Evolutionary conservation across 2,329 filamentous ascomycete species (phyloP).

Genomic region (Epichloe bromicola): DNA sequence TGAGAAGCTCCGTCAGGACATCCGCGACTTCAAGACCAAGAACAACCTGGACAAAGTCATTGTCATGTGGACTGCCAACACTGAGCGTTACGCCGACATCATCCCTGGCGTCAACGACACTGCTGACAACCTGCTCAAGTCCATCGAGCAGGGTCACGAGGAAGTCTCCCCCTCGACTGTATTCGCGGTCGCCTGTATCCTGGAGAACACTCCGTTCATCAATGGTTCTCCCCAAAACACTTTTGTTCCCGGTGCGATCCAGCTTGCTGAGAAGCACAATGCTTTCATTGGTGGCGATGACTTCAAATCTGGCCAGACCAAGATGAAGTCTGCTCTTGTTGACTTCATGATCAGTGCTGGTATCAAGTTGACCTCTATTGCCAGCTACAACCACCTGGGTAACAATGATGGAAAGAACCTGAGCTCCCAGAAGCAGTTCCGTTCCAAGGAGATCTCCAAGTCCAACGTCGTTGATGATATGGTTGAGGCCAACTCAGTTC

Average conservation of each 20-base stretch:
- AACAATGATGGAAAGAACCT: conserved; percentile 99
- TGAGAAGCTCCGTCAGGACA: conserved; percentile 84
- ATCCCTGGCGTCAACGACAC: conserved; percentile 88
- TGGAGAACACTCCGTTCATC: conserved; percentile 88
- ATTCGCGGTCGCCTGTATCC: conserved; percentile 87
- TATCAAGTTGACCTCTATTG: conserved; percentile 97
- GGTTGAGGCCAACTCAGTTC: conserved; percentile 85
- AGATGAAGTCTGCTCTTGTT: conserved; percentile 99
- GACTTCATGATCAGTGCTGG: conserved; percentile 98
- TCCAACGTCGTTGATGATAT: conserved; percentile 99
- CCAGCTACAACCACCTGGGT: conserved; percentile 97
- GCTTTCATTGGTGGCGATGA: conserved; percentile 96
- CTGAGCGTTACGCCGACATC: conserved; percentile 87
- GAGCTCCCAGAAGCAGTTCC: conserved; percentile 95
- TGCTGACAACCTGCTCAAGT: conserved; percentile 78
- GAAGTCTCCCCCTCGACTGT: conserved; percentile 94
- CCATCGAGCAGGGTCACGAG: conserved; percentile 75
- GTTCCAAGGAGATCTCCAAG: conserved; percentile 99
- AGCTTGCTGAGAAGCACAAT: conserved; percentile 74
- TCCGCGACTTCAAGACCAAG: conserved; percentile 80
- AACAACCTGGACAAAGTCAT: conserved; percentile 90
- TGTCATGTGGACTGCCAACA: conserved; percentile 98
- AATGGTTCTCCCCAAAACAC: conserved; percentile 98
- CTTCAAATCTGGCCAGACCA: conserved; percentile 99
- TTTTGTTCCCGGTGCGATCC: conserved; percentile 84